phyloP scores from a whole-genome alignment of 75 land plant genomes.

The Isoetes taiwanensis region DNA sequence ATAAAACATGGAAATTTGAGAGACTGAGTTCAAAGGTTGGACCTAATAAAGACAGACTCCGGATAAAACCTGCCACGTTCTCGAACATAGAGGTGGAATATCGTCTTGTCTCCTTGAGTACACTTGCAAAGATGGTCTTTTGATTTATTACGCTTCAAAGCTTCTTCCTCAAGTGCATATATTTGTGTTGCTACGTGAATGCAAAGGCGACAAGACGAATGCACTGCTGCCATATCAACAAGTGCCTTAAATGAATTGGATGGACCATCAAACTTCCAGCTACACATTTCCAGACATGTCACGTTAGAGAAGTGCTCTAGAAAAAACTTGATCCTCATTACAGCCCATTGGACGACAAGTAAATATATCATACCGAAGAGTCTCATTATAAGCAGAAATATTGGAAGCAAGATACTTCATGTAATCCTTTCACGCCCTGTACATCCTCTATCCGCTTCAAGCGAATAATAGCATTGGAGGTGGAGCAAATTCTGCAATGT shows the following conservation, averaged over 20 bases:
- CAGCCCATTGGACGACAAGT: too few species aligned
- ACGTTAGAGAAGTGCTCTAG: neutral
- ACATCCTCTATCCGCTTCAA: conserved; percentile 51
- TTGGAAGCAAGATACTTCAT: conserved; percentile 67
- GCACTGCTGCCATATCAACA: conserved; percentile 97
- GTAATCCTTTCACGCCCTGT: conserved; percentile 34
- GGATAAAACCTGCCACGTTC: conserved; percentile 84
- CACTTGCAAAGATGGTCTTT: conserved; percentile 71
- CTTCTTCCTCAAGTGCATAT: conserved; percentile 47
- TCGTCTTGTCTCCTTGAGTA: conserved; percentile 30
- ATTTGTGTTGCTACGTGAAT: conserved; percentile 70
- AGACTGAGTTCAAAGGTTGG: neutral
- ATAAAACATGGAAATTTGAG: too few species aligned
- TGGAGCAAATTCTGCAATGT: conserved; percentile 87
- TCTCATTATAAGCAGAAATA: conserved; percentile 58
- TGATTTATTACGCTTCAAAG: conserved; percentile 18
- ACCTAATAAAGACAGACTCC: conserved; percentile 79
- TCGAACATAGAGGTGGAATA: conserved; percentile 76
- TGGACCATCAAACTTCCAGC: conserved; percentile 97
- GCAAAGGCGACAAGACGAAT: conserved; percentile 95
- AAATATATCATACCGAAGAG: conserved; percentile 73
- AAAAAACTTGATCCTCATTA: neutral
- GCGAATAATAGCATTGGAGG: conserved; percentile 54
- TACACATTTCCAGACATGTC: conserved; percentile 24
- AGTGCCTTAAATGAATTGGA: conserved; percentile 94